Evolutionary conservation across 2,329 filamentous ascomycete species (phyloP), one percentile per base, ranked within the genome.

Genomic region (Alternaria consortialis): DNA sequence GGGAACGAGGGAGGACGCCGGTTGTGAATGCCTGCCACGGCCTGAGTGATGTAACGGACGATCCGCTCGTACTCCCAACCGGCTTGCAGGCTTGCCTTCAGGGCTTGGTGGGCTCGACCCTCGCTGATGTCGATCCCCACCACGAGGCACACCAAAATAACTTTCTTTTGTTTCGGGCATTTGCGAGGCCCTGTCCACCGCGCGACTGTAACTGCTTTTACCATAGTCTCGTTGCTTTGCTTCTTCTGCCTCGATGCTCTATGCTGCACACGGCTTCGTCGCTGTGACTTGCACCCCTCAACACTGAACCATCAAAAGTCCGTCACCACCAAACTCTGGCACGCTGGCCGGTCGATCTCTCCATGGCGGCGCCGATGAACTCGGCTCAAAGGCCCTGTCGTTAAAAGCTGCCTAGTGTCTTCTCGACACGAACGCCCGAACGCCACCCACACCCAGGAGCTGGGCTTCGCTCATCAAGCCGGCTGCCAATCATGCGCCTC

Each of bases 111-210:
- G 55, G 42, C 56, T 67, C 60, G 60, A 63, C 64, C 63, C 56
- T 58, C 56, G 59, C 56, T 58, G 57, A 58, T 62, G 64, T 56
- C 52, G 59, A 55, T 60, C 58, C 42, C 64, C 60, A 59, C 65
- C 61, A 64, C 63, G 60, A 58, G 62, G 56, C 62, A 60, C 51
- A 47, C 64, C 62, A 68, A 68, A 70, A 68, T 68, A 68, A 65
- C 62, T 58, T 57, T 51, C 53, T 67, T 62, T 58, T 66, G 64
- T 54, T 46, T 66, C 63, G 63, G 66, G 39, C 39, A 42, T 42
- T 42, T 42, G 39, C 39, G 6, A 20, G 12, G 39, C 39, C 39
- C 39, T 42, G 39, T 25, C 39, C 39, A 17, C 12, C 20, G 39
- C 20, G 39, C 20, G 20, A 42, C 39, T 25, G 20, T 5, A 25